Evolutionary conservation across 192 early-diverging fungal genomes (phyloP).

Genomic region (Obelidium mucronatum): DNA sequence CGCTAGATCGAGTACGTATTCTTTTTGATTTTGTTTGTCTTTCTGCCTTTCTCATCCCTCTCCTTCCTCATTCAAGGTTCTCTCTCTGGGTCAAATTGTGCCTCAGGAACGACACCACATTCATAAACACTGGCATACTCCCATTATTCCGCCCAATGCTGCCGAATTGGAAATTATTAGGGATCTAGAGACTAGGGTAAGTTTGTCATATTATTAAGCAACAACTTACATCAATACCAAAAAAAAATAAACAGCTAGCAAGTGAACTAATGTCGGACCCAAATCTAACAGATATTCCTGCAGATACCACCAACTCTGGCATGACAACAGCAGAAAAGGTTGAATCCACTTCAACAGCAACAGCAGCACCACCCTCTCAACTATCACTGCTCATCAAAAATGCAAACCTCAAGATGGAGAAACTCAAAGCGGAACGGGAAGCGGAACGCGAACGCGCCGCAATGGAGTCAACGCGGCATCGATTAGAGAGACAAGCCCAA

Average conservation of each 20-base stretch:
- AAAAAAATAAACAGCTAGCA: not conserved
- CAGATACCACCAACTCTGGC: no score
- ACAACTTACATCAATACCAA: no score
- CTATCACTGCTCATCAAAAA: constrained; percentile 16
- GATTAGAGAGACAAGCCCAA: not conserved
- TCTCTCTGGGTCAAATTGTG: not conserved
- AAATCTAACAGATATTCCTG: constrained; percentile 1
- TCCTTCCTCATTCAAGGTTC: not conserved
- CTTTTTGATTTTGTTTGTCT: not conserved
- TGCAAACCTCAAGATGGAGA: constrained; percentile 3
- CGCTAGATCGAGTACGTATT: not conserved
- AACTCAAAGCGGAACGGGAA: not conserved
- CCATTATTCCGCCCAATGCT: constrained; percentile 1
- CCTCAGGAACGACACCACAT: not conserved
- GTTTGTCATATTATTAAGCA: not conserved
- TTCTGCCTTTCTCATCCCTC: not conserved
- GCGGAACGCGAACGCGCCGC: not conserved
- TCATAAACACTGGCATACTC: constrained; percentile 22
- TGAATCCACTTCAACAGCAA: not conserved
- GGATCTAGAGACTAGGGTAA: not conserved
- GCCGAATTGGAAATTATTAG: constrained; percentile 9
- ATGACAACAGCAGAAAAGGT: no score
- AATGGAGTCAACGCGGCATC: not conserved
- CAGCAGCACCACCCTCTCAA: not conserved
- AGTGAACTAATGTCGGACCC: not conserved